Conservation (phyloP, 2,329 filamentous ascomycete species). For the Volutella citrinella region DNA sequence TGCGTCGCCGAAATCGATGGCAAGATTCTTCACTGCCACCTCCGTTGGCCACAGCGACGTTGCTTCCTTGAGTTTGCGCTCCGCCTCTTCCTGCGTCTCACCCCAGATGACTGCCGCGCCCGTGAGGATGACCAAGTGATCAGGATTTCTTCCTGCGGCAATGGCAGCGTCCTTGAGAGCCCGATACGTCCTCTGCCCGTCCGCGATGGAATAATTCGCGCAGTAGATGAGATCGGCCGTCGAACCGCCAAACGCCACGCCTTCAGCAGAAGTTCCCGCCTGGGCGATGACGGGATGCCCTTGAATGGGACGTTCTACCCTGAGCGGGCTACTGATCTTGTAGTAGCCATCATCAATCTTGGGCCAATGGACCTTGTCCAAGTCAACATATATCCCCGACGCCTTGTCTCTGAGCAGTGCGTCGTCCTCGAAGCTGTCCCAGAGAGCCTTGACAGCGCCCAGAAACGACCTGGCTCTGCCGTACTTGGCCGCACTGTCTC, state of each 20-base stretch:
- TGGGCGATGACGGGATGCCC: neutral
- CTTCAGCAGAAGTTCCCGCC: neutral
- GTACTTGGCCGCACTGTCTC: neutral
- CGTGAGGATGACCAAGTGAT: neutral
- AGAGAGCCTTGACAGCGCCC: neutral
- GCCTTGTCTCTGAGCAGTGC: neutral
- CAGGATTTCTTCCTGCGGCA: neutral
- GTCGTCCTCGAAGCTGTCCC: constrained; percentile 1
- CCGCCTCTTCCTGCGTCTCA: neutral
- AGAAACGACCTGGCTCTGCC: neutral
- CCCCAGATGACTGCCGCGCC: neutral
- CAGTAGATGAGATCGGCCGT: neutral
- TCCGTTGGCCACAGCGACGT: neutral
- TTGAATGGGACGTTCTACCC: neutral
- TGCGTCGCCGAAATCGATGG: neutral
- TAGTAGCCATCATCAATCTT: neutral
- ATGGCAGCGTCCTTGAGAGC: neutral
- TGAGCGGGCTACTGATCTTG: neutral
- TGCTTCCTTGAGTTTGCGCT: neutral
- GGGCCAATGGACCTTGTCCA: neutral
- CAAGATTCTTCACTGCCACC: neutral
- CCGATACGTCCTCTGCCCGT: constrained; percentile 1
- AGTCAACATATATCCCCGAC: neutral
- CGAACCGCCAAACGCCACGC: neutral
- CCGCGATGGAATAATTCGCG: neutral